A percentile compares a stretch with the other conserved stretches of the same genome.
Conservation (phyloP, 202 grass and related monocot species). For the Eragrostis tef region DNA sequence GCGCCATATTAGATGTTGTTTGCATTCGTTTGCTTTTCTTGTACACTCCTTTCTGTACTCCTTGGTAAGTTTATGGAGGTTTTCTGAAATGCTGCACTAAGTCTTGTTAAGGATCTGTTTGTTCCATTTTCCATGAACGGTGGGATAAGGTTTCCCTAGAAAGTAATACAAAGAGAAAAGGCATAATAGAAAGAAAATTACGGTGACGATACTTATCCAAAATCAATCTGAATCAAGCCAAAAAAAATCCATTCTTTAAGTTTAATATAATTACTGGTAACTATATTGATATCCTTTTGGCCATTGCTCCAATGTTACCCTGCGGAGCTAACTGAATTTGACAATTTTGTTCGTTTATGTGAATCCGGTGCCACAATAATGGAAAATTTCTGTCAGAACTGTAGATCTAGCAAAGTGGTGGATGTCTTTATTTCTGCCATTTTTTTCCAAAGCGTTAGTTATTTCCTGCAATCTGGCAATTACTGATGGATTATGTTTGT, state of each 20-base stretch:
- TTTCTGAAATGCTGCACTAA: not conserved
- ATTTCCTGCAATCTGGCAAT: slow-evolving; percentile 6
- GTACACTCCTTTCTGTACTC: not conserved
- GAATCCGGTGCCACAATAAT: slow-evolving; percentile 2
- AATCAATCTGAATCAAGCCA: slow-evolving; percentile 4
- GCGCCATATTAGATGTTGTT: not conserved
- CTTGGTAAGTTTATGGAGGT: not conserved
- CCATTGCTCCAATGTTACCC: not conserved
- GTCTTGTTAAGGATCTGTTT: not conserved
- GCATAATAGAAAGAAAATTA: not conserved
- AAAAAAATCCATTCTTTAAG: not conserved
- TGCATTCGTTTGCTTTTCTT: not conserved
- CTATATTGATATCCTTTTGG: not conserved
- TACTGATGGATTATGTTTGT: not conserved
- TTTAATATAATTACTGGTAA: not conserved
- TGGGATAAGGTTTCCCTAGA: not conserved
- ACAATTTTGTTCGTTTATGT: not conserved
- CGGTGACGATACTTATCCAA: slow-evolving; percentile 9
- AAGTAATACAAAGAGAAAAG: not conserved
- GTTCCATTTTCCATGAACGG: not conserved
- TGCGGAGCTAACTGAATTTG: slow-evolving; percentile 10
- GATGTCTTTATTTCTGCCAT: not conserved
- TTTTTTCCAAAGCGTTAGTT: not conserved
- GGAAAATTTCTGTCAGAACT: not conserved
- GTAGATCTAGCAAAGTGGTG: not conserved